A percentile compares a stretch with the other conserved stretches of the same genome.
These are phyloP conservation scores for Neurospora pannonica DNA, from an alignment of 495 filamentous ascomycete genomes.

Conservation along the genomic window DNA sequence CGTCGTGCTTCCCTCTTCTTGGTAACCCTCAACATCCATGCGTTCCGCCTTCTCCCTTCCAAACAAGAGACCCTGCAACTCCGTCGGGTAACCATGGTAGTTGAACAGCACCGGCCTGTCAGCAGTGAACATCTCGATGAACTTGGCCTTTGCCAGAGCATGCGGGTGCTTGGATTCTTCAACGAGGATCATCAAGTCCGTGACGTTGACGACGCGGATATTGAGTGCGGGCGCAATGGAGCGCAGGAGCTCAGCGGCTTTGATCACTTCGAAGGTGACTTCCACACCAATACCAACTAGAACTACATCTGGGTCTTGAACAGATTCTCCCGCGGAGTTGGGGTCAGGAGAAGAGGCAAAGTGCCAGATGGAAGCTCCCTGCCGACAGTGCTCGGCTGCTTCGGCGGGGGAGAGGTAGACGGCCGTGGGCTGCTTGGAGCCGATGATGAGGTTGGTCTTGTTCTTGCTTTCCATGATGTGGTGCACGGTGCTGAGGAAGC, in stretches of 20 bases:
- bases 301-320: constrained; percentile 52
- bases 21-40: constrained; percentile 53
- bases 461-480: constrained; percentile 57
- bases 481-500: constrained; percentile 54
- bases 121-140: constrained; percentile 51
- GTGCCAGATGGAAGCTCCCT: constrained; percentile 55
- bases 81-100: constrained; percentile 59
- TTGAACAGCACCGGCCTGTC: constrained; percentile 57
- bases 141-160: constrained; percentile 42
- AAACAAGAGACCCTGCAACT: constrained; percentile 57
- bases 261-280: constrained; percentile 60
- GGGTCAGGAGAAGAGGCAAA: constrained; percentile 37
- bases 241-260: constrained; percentile 51
- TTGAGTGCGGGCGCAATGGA: constrained; percentile 43
- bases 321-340: neutral
- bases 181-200: constrained; percentile 59
- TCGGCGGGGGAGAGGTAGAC: constrained; percentile 57
- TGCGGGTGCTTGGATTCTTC: constrained; percentile 55
- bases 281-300: constrained; percentile 64
- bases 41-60: constrained; percentile 42
- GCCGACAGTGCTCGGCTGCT: constrained; percentile 56
- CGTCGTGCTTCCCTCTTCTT: constrained; percentile 62
- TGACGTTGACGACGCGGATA: constrained; percentile 64
- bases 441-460: constrained; percentile 66
- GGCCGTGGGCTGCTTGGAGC: constrained; percentile 61